Percentiles rank a stretch among this genome's conserved stretches.
Evolutionary conservation across 306 rosid genomes (phyloP).

Genomic region (Inga oerstediana): DNA sequence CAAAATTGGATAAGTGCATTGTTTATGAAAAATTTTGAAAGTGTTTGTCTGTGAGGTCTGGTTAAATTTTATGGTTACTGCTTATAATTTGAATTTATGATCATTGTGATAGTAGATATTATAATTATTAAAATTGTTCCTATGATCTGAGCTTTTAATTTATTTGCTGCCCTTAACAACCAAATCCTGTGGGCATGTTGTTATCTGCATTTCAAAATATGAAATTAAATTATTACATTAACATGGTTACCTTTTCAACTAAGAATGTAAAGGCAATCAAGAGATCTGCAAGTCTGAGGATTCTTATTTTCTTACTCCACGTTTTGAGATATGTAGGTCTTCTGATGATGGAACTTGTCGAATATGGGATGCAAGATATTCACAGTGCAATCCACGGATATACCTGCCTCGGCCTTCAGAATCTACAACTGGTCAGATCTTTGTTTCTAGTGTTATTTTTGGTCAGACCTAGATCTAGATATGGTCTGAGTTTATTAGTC

Average conservation of each 20-base stretch:
- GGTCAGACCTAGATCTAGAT: slow-evolving; percentile 35
- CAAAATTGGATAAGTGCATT: not conserved
- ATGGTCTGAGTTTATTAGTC: slow-evolving; percentile 25
- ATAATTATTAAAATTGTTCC: not conserved
- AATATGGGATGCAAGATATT: slow-evolving; percentile 87
- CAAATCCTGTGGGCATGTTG: not conserved
- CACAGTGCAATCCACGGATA: slow-evolving; percentile 63
- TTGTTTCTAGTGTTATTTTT: slow-evolving; percentile 35
- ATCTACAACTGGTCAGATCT: slow-evolving; percentile 61
- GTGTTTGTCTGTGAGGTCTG: slow-evolving; percentile 1
- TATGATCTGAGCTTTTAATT: not conserved
- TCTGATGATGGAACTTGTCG: slow-evolving; percentile 96
- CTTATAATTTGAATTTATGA: not conserved
- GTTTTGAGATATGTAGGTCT: slow-evolving; percentile 50
- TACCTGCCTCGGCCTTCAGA: slow-evolving; percentile 74
- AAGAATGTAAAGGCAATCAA: not conserved
- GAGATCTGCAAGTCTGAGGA: not conserved
- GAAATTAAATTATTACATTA: not conserved
- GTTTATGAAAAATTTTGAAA: not conserved
- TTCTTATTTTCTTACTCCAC: slow-evolving; percentile 29
- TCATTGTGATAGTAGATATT: not conserved
- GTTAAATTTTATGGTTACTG: not conserved
- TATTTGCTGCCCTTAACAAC: not conserved
- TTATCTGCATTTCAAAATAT: not conserved
- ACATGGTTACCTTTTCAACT: not conserved